These are phyloP conservation scores for Pigoraptor vietnamica DNA, from an alignment of 78 protist genomes.

Conservation along the genomic window DNA sequence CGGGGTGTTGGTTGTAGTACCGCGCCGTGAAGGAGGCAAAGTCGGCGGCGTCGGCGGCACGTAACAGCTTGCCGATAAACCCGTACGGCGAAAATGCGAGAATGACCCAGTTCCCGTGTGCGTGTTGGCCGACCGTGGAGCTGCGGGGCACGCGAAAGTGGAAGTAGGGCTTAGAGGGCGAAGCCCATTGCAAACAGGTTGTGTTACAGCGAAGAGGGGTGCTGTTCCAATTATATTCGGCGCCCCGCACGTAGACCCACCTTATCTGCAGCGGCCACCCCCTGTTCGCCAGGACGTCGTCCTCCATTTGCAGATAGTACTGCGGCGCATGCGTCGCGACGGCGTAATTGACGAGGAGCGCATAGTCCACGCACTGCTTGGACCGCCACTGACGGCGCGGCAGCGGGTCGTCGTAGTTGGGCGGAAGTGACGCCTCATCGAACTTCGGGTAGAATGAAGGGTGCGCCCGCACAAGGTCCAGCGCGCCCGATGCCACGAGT, in stretches of 20 bases:
- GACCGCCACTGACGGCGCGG: not conserved
- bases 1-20: not conserved
- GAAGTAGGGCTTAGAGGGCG: not conserved
- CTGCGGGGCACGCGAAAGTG: not conserved
- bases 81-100: not conserved
- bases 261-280: not conserved
- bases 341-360: not conserved
- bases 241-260: not conserved
- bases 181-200: not conserved
- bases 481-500: not conserved
- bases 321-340: not conserved
- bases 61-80: not conserved
- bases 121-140: not conserved
- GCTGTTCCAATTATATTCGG: no score
- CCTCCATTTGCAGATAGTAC: not conserved
- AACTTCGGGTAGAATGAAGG: not conserved
- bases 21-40: not conserved
- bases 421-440: not conserved
- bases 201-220: no score
- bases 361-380: slow-evolving; percentile 10
- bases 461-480: not conserved
- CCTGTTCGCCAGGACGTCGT: not conserved
- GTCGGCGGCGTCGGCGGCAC: not conserved
- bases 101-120: not conserved
- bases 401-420: not conserved